phyloP scores from a whole-genome alignment of 2,329 filamentous ascomycete genomes.

The Microsporum ferrugineum region DNA sequence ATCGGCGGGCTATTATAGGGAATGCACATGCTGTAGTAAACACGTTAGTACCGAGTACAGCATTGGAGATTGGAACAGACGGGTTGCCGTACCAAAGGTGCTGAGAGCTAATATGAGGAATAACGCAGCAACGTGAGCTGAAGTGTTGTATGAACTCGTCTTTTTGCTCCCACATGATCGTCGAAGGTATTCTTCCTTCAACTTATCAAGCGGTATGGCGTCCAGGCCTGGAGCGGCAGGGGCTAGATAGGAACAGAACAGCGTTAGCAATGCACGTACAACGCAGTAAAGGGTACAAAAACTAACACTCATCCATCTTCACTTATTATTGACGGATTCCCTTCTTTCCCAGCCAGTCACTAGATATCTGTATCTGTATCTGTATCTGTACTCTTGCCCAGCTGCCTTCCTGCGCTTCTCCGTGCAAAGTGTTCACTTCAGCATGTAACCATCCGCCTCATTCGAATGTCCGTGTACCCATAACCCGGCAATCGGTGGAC shows the following conservation, averaged over 20 bases:
- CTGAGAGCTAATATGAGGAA: conserved; percentile 51
- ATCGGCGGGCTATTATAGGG: conserved; percentile 48
- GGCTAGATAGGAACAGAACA: not conserved
- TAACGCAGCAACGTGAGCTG: conserved; percentile 56
- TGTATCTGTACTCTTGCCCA: not conserved
- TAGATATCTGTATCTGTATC: not conserved
- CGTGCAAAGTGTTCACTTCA: not conserved
- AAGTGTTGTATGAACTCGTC: conserved; percentile 48
- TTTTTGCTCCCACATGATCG: conserved; percentile 25
- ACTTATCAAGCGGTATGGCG: conserved; percentile 24
- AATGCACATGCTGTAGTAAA: conserved; percentile 45
- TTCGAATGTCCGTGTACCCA: not conserved
- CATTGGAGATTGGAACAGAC: not conserved
- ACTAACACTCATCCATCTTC: not conserved
- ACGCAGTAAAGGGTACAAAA: not conserved
- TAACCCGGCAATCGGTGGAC: not conserved
- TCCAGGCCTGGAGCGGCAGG: conserved; percentile 14
- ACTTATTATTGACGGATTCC: not conserved
- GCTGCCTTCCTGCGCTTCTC: not conserved
- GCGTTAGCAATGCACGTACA: not conserved
- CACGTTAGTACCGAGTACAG: not conserved
- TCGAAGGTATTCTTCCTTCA: conserved; percentile 24
- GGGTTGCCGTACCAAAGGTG: conserved; percentile 27
- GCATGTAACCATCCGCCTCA: not conserved
- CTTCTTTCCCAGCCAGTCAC: not conserved